A percentile compares a stretch with the other conserved stretches of the same genome.
Evolutionary conservation across 306 rosid genomes (phyloP).

Genomic region (Pyrus betulifolia): DNA sequence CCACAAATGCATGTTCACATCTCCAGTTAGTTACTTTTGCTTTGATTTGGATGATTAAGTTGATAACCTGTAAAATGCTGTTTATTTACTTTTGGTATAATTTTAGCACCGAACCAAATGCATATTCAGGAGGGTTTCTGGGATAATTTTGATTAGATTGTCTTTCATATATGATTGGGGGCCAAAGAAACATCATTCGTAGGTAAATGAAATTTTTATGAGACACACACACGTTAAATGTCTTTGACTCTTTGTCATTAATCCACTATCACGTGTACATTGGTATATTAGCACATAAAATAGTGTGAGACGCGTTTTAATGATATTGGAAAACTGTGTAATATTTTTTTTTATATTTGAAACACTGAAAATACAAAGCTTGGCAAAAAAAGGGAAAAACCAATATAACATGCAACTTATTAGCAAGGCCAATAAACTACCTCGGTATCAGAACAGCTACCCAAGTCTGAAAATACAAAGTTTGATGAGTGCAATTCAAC

Average conservation of each 20-base stretch:
- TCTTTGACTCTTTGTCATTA: background rate
- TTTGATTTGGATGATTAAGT: background rate
- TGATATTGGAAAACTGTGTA: background rate
- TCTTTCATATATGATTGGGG: background rate
- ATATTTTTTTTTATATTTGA: background rate
- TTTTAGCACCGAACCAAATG: no score
- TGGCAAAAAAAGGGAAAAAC: background rate
- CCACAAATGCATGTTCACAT: background rate
- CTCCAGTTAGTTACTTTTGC: background rate
- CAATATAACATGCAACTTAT: background rate
- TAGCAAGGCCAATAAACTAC: conserved; percentile 18
- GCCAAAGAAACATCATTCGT: background rate
- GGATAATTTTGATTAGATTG: background rate
- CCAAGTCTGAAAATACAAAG: conserved; percentile 37
- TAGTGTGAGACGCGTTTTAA: background rate
- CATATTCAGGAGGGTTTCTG: background rate
- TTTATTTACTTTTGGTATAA: background rate
- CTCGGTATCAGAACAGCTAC: conserved; percentile 50
- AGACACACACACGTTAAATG: no score
- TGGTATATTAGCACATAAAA: background rate
- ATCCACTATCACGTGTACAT: background rate
- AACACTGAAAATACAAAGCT: background rate
- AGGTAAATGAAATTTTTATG: background rate
- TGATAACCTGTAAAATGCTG: background rate
- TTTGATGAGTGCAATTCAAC: no score